Evolutionary conservation across 2,329 filamentous ascomycete genomes (phyloP).

Genomic region (Stachybotrys elegans): DNA sequence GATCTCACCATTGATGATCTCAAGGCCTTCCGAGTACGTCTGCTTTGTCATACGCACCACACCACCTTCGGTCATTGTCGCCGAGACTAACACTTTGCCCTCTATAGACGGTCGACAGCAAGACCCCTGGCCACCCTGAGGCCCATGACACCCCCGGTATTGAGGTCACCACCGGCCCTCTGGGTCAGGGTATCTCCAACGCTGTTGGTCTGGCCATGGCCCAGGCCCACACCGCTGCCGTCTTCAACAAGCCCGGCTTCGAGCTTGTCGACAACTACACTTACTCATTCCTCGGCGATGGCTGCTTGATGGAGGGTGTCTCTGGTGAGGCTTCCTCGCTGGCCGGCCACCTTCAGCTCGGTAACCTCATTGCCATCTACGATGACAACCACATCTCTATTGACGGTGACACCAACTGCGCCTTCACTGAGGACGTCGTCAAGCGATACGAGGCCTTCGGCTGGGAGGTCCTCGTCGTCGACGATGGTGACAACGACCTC

Average conservation of each 20-base stretch:
- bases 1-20: conserved; percentile 81
- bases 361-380: conserved; percentile 94
- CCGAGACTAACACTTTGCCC: conserved; percentile 7
- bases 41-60: background rate
- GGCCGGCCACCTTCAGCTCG: conserved; percentile 93
- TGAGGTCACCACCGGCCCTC: conserved; percentile 96
- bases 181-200: conserved; percentile 95
- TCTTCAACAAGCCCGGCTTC: conserved; percentile 96
- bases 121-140: conserved; percentile 94
- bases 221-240: conserved; percentile 82
- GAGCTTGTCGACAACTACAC: conserved; percentile 95
- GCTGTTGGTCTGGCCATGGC: conserved; percentile 97
- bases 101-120: conserved; percentile 53
- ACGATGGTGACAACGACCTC: conserved; percentile 85
- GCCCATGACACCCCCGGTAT: conserved; percentile 93
- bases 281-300: conserved; percentile 94
- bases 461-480: conserved; percentile 84
- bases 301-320: conserved; percentile 98
- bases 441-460: conserved; percentile 97
- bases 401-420: conserved; percentile 91
- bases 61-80: conserved; percentile 2
- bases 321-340: conserved; percentile 86
- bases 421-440: conserved; percentile 94
- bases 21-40: conserved; percentile 89
- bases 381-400: conserved; percentile 98